Conservation (phyloP, 2,329 filamentous ascomycete species). For the Arthrobotrys sinensis region DNA sequence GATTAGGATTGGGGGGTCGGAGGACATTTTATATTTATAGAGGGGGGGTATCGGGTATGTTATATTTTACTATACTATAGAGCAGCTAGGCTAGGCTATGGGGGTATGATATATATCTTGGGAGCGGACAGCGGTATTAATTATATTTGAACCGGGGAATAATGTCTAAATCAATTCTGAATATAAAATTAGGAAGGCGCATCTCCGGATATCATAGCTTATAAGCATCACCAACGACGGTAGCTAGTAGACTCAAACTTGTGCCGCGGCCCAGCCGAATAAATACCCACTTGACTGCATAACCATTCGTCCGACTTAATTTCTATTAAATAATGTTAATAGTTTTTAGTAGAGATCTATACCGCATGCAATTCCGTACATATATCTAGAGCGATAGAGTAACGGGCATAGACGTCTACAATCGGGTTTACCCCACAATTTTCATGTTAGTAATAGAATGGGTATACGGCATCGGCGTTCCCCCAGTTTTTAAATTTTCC, state of each 20-base stretch:
- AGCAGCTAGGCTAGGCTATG: no score
- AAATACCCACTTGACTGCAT: neutral
- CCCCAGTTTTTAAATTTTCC: slow-evolving; percentile 25
- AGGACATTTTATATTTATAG: slow-evolving; percentile 16
- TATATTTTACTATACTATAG: neutral
- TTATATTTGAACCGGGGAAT: no score
- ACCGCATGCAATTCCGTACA: neutral
- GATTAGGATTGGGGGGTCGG: slow-evolving; percentile 12
- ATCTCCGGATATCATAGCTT: neutral
- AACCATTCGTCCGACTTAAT: slow-evolving; percentile 29
- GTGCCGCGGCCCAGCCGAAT: slow-evolving; percentile 9
- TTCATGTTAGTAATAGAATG: neutral
- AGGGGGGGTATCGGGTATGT: neutral
- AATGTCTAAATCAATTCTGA: no score
- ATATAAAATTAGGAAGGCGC: slow-evolving; percentile 7
- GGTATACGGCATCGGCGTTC: slow-evolving; percentile 4
- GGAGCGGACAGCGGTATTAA: no score
- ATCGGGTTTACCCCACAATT: slow-evolving; percentile 42
- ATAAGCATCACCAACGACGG: neutral
- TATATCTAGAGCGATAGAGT: no score
- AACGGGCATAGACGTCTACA: neutral
- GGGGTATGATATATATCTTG: no score
- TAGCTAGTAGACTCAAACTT: neutral
- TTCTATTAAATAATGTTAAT: slow-evolving; percentile 47
- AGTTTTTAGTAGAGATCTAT: neutral